Base-by-base conservation (phyloP, 257 asterid species). In the Voacanga thouarsii region DNA sequence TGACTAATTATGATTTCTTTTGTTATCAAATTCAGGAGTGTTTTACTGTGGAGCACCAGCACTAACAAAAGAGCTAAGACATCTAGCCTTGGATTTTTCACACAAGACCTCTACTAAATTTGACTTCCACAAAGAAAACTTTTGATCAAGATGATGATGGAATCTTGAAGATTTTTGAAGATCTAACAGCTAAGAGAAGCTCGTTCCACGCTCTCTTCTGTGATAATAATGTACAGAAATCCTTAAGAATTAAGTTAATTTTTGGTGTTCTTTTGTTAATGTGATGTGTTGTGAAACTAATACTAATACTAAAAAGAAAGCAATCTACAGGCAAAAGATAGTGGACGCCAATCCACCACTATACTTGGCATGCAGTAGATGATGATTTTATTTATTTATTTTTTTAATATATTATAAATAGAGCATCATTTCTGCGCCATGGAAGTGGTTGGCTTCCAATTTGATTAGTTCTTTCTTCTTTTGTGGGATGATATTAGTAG, bases 11-110 rank as follows among this genome's bases (percentile, higher is more conserved):
- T 3, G 1, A 10, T 39, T 67, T 64, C 0, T 26, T 26, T 50
- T 12, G 4, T 0, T 43, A 26, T 56, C 4, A 12, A 45, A 68
- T 83, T 83, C 96, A 92, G 98, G 98, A 53, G 98, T 94, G 71
- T 94, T 94, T 81, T 94, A 94, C 74, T 94, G 98, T 85, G 98
- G 98, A 82, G 96, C 96, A 61, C 96, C 98, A 55, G 87, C 94
- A 83, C 97, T 88, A 0, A 89, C 90, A 79, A 85, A 86, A 28
- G 95, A 90, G 55, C 75, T 94, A 44, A 86, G 79, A 80, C 87
- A 88, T 50, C 87, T 92, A 47, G 95, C 98, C 21, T 86, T 78
- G 73, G 94, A 92, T 82, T 92, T 94, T 74, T 82, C 96, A 26
- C 96, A 85, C 85, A 90, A 81, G 75, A 89, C 96, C 75, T 74